These are phyloP conservation scores for Sedum album DNA, from an alignment of 164 flowering plant genomes.

Conservation along the genomic window DNA sequence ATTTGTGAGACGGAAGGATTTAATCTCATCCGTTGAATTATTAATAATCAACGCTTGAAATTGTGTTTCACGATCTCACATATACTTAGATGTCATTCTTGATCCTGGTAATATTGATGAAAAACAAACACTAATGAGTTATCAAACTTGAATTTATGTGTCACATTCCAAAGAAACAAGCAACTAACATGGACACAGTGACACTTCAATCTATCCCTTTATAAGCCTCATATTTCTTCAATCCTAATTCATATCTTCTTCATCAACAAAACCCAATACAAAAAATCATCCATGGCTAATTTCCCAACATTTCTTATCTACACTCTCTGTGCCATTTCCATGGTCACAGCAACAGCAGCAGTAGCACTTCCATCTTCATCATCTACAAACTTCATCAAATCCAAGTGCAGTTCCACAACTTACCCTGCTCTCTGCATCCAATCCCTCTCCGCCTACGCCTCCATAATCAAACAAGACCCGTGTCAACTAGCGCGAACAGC, in stretches of 20 bases:
- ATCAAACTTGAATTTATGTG: too few species aligned
- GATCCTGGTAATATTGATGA: too few species aligned
- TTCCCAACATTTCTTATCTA: slow-evolving; percentile 16
- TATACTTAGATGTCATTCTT: too few species aligned
- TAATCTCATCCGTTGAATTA: too few species aligned
- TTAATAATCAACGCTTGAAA: too few species aligned
- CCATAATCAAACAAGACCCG: slow-evolving; percentile 15
- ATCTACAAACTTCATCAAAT: slow-evolving; percentile 18
- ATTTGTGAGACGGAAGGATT: too few species aligned
- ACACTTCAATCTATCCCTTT: background rate
- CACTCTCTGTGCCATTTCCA: background rate
- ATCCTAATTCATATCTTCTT: background rate
- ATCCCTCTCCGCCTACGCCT: slow-evolving; percentile 20
- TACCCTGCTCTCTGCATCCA: slow-evolving; percentile 23
- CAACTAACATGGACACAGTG: background rate
- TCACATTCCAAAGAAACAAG: background rate
- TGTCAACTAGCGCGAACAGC: slow-evolving; percentile 14
- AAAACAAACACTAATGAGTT: too few species aligned
- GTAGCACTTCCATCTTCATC: slow-evolving; percentile 1
- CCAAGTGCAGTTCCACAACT: slow-evolving; percentile 21
- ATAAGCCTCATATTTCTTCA: background rate
- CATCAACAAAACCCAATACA: background rate
- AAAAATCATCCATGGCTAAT: background rate
- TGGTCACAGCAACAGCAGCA: background rate
- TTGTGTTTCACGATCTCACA: too few species aligned